A percentile compares a stretch with the other conserved stretches of the same genome.
Evolutionary conservation across 768 basidiomycete species (phyloP).

Genomic region (Naganishia randhawae): DNA sequence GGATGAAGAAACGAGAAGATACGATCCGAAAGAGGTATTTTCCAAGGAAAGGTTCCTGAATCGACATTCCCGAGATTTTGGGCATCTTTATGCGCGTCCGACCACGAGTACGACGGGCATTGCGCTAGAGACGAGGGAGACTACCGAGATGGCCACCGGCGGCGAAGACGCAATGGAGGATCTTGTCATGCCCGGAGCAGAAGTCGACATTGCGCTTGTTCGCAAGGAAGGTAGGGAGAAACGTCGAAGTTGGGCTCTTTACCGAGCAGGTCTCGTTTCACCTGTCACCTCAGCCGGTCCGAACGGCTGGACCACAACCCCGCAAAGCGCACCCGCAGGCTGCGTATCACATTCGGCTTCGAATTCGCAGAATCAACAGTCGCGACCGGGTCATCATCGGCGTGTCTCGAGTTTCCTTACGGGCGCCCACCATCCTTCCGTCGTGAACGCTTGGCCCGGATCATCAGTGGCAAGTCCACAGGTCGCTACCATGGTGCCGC

Average conservation of each 20-base stretch:
- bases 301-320: not conserved
- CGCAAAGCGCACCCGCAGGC: conserved; percentile 10
- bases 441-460: not conserved
- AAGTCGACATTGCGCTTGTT: conserved; percentile 19
- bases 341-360: not conserved
- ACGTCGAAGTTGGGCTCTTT: conserved; percentile 27
- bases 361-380: not conserved
- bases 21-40: conserved; percentile 20
- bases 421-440: conserved; percentile 10
- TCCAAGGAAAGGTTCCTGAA: conserved; percentile 30
- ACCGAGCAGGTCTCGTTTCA: conserved; percentile 20
- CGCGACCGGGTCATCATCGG: conserved; percentile 11
- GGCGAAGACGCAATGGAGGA: not conserved
- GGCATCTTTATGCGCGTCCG: conserved; percentile 25
- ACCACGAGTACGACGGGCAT: not conserved
- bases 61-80: conserved; percentile 30
- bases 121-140: not conserved
- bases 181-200: not conserved
- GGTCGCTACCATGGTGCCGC: not conserved
- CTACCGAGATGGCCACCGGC: not conserved
- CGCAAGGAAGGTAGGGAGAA: conserved; percentile 29
- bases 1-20: conserved; percentile 4
- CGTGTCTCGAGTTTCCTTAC: conserved; percentile 17
- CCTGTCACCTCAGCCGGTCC: not conserved
- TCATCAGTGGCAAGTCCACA: not conserved